These are phyloP conservation scores for Mycena alexandri DNA, from an alignment of 768 basidiomycete genomes.

Conservation along the genomic window DNA sequence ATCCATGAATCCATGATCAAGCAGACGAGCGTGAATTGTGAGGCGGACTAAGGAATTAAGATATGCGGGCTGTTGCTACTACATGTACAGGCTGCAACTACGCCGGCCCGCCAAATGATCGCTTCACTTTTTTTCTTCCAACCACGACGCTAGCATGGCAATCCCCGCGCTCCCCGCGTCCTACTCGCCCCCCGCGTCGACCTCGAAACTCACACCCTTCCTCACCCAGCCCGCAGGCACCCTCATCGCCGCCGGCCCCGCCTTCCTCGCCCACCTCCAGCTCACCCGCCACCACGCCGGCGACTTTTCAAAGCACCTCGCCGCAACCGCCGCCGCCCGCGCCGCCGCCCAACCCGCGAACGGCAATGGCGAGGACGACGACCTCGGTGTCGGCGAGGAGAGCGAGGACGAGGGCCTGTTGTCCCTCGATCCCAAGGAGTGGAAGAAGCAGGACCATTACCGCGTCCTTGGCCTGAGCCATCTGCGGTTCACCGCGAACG, in stretches of 20 bases:
- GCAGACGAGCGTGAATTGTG: no score
- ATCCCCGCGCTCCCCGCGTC: constrained; percentile 21
- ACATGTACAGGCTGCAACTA: no score
- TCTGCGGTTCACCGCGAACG: constrained; percentile 86
- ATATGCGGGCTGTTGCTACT: no score
- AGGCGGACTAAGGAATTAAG: no score
- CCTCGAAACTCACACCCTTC: constrained; percentile 30
- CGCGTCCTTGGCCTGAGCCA: constrained; percentile 95
- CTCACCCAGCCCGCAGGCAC: constrained; percentile 35
- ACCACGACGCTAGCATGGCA: constrained; percentile 28
- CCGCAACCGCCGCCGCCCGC: constrained; percentile 56
- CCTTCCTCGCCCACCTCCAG: constrained; percentile 86
- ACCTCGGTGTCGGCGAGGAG: constrained; percentile 94
- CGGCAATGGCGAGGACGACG: constrained; percentile 69
- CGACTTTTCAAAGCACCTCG: constrained; percentile 88
- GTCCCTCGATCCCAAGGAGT: constrained; percentile 93
- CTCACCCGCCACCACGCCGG: constrained; percentile 80
- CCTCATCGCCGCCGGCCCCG: constrained; percentile 88
- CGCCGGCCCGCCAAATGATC: no score
- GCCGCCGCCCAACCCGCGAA: constrained; percentile 55
- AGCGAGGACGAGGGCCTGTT: constrained; percentile 79
- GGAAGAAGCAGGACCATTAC: constrained; percentile 99
- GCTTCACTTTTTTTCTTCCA: neutral
- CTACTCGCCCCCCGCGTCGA: constrained; percentile 28
- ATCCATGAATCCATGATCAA: constrained; percentile 15